Base-by-base conservation (phyloP, 2,329 filamentous ascomycete genomes). In the Aspergillus brasiliensis region DNA sequence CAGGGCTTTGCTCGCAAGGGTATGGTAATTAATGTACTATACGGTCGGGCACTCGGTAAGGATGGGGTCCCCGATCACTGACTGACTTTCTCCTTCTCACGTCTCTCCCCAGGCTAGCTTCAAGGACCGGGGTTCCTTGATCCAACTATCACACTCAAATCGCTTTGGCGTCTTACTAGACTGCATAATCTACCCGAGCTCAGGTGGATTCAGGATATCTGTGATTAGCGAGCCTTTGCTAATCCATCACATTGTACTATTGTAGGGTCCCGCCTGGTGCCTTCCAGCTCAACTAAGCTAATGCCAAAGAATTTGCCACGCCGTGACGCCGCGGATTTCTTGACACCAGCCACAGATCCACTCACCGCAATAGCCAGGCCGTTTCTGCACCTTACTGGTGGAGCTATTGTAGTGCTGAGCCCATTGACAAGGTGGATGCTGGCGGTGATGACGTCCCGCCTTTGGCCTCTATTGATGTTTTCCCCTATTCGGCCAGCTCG, bases 311-410 rank as follows among this genome's bases (percentile, higher is more conserved):
- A 38, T 48, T 60, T 47, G 61, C 61, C 61, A 62, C 57, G 28
- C 56, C 47, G 51, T 54, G 46, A 53, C 53, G 57, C 28, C 31
- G 15, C 25, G 38, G 40, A 47, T 48, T 51, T 60, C 59, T 52
- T 58, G 58, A 52, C 60, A 53, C 55, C 38, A 47, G 60, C 44
- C 31, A 23, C 28, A 53, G 57, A 38, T 53, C 57, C 49, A 62
- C 57, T 52, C 27, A 48, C 53, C 59, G 60, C 60, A 62, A 62
- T 56, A 56, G 60, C 58, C 53, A 34, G 25, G 44, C 27, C 37
- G 40, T 27, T 21, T 23, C 25, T 46, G 52, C 38, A 46, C 28
- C 52, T 42, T 42, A 21, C 38, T 23, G 28, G 27, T 6, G n/a
- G 40, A 55, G 10, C 31, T 55, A 34, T 46, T 21, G 38, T 31